Conservation (phyloP, 2,329 filamentous ascomycete genomes). For the Tolypocladium album region DNA sequence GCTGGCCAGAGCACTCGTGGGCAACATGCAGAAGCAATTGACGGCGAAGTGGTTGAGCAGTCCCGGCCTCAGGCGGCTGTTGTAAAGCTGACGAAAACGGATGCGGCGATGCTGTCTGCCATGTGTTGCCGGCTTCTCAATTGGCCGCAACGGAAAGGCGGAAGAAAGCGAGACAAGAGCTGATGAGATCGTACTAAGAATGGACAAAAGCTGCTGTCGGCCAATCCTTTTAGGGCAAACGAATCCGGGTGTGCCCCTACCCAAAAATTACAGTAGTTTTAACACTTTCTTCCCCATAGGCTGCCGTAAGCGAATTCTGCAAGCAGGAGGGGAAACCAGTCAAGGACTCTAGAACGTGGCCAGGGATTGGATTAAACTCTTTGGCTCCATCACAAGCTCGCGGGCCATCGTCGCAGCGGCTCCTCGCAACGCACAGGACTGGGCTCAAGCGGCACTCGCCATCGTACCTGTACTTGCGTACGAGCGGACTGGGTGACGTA, state of each 20-base stretch:
- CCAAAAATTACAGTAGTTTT: too few relatives aligned
- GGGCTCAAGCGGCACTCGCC: too few relatives aligned
- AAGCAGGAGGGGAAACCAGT: background rate
- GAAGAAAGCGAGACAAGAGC: background rate
- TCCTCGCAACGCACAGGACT: background rate
- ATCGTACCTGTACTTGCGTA: too few relatives aligned
- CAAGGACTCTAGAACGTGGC: background rate
- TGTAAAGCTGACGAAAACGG: background rate
- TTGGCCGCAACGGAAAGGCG: background rate
- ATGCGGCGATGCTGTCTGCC: background rate
- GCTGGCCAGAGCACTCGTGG: background rate
- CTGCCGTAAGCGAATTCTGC: too few relatives aligned
- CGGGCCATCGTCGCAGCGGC: too few relatives aligned
- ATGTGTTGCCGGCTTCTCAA: background rate
- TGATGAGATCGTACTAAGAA: background rate
- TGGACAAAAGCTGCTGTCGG: background rate
- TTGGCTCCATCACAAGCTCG: background rate
- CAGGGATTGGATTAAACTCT: background rate
- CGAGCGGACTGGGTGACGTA: too few relatives aligned
- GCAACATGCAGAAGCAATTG: background rate
- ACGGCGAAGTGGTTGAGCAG: background rate
- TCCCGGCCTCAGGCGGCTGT: background rate
- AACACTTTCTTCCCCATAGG: too few relatives aligned
- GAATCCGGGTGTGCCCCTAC: too few relatives aligned
- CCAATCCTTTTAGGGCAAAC: background rate